These are phyloP conservation scores for Insectozyma bohioensis DNA, from an alignment of 1,139 yeast genomes.

Conservation along the genomic window DNA sequence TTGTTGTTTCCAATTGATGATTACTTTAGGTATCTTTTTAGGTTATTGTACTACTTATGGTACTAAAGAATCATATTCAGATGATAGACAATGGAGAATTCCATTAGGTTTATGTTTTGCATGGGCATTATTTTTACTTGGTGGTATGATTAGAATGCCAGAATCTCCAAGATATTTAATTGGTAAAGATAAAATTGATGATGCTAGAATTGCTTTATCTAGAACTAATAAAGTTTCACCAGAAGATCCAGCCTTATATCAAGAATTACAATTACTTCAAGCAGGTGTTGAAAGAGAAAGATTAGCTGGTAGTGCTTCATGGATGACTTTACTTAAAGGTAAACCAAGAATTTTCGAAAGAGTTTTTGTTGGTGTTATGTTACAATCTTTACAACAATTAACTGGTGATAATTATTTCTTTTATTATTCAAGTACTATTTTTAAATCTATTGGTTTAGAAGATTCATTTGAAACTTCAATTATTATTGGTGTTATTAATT, in stretches of 20 bases:
- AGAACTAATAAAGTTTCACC: constrained; percentile 60
- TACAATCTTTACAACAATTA: constrained; percentile 73
- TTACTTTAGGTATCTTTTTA: constrained; percentile 66
- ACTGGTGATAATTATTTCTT: constrained; percentile 82
- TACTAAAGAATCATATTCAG: constrained; percentile 46
- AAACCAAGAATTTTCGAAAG: constrained; percentile 67
- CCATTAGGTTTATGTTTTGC: constrained; percentile 63
- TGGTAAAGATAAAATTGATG: constrained; percentile 37
- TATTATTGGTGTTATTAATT: constrained; percentile 75
- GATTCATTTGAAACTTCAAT: constrained; percentile 79
- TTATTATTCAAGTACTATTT: constrained; percentile 77
- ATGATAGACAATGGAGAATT: constrained; percentile 62
- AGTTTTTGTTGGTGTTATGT: constrained; percentile 60
- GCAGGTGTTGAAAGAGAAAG: constrained; percentile 65
- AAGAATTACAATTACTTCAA: constrained; percentile 59
- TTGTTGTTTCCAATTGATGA: constrained; percentile 65
- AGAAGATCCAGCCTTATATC: constrained; percentile 57
- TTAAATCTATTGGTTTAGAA: constrained; percentile 75
- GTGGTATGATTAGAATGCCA: constrained; percentile 59
- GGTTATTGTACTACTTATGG: constrained; percentile 70
- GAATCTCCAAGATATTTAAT: constrained; percentile 60
- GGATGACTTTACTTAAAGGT: constrained; percentile 66
- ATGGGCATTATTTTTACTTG: constrained; percentile 51
- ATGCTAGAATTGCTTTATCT: constrained; percentile 54
- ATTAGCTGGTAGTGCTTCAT: constrained; percentile 62